Conservation (phyloP, 1,139 yeast species). For the Candida dubliniensis region DNA sequence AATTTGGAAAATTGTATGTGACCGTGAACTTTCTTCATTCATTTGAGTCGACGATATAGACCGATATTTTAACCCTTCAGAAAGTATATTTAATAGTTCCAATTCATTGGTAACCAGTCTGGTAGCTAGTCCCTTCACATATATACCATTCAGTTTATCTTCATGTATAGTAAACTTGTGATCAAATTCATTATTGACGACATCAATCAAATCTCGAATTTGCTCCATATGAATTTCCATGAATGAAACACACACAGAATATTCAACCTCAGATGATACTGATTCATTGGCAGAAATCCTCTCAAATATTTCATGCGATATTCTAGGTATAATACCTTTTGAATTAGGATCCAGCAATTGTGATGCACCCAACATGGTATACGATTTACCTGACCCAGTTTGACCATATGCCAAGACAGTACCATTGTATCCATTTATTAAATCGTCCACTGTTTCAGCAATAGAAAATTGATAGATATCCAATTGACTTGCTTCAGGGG, state of each 20-base stretch:
- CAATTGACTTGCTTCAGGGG: conserved; percentile 48
- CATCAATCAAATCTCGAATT: conserved; percentile 58
- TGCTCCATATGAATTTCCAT: conserved; percentile 85
- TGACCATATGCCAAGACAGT: conserved; percentile 88
- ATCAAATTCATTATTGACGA: conserved; percentile 31
- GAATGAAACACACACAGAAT: conserved; percentile 67
- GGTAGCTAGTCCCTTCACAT: conserved; percentile 67
- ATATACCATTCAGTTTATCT: conserved; percentile 63
- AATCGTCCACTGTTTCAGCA: conserved; percentile 59
- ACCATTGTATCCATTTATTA: conserved; percentile 80
- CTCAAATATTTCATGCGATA: conserved; percentile 64
- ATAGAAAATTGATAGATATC: conserved; percentile 65
- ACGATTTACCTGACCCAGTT: conserved; percentile 85
- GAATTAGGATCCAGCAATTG: conserved; percentile 26
- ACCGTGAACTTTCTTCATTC: conserved; percentile 77
- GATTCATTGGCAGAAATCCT: conserved; percentile 45
- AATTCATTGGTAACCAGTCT: conserved; percentile 57
- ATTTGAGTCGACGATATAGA: conserved; percentile 65
- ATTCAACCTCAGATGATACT: conserved; percentile 53
- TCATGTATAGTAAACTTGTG: conserved; percentile 59
- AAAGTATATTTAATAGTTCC: conserved; percentile 59
- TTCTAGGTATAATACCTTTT: conserved; percentile 71
- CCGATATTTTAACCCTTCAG: conserved; percentile 56
- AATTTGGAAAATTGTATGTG: conserved; percentile 79
- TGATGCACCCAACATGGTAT: conserved; percentile 74